A percentile compares a stretch with the other conserved stretches of the same genome.
phyloP scores from a whole-genome alignment of 371 early-diverging fungal species.

The Lichtheimia ramosa region DNA sequence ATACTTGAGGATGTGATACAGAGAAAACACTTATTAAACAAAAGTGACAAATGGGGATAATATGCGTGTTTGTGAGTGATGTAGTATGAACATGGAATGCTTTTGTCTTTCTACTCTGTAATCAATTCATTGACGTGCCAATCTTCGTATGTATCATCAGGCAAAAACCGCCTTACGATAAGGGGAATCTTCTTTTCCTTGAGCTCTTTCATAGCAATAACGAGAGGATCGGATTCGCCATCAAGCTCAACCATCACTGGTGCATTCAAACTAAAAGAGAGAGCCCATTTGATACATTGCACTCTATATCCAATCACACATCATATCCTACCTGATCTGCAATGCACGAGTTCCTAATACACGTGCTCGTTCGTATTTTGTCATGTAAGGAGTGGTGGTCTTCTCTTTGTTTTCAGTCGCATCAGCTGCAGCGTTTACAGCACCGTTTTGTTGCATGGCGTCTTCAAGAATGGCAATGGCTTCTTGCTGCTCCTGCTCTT shows the following conservation, averaged over 20 bases:
- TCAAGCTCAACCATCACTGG: slow-evolving; percentile 98
- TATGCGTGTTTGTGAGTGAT: not conserved
- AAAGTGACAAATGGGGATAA: not conserved
- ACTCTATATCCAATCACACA: not conserved
- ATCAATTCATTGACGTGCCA: slow-evolving; percentile 97
- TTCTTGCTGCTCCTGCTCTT: slow-evolving; percentile 11
- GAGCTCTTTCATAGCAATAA: slow-evolving; percentile 98
- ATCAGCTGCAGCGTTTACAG: slow-evolving; percentile 7
- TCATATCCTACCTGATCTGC: slow-evolving; percentile 66
- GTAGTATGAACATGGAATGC: slow-evolving; percentile 6
- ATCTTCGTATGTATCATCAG: slow-evolving; percentile 97
- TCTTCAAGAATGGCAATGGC: slow-evolving; percentile 35
- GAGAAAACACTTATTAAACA: too few relatives aligned
- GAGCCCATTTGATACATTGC: not conserved
- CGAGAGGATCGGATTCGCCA: slow-evolving; percentile 97
- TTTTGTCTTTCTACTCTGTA: slow-evolving; percentile 33
- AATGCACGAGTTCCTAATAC: slow-evolving; percentile 93
- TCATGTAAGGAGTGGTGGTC: slow-evolving; percentile 98
- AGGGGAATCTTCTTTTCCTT: slow-evolving; percentile 95
- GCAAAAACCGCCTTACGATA: slow-evolving; percentile 94
- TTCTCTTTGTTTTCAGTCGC: slow-evolving; percentile 51
- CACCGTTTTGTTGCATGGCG: slow-evolving; percentile 16
- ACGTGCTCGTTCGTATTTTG: slow-evolving; percentile 99
- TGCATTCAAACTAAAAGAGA: slow-evolving; percentile 88
- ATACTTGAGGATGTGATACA: too few relatives aligned